Conservation (phyloP, 2,329 filamentous ascomycete species). For the Cryphonectria japonica region DNA sequence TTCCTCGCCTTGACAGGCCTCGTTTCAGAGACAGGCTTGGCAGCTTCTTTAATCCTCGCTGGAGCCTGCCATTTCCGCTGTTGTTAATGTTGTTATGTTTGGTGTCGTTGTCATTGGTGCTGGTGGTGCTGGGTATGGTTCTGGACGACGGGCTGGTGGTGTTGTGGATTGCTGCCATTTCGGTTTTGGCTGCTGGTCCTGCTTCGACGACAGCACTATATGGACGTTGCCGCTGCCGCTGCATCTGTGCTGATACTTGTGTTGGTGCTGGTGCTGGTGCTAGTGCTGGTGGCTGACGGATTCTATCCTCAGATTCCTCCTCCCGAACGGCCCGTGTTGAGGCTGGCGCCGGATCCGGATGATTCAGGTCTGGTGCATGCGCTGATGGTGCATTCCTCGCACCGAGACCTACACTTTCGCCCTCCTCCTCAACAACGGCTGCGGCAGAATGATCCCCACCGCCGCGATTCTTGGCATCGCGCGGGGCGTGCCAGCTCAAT, state of each 20-base stretch:
- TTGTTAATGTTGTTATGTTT: background rate
- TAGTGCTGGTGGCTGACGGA: background rate
- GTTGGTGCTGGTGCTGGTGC: background rate
- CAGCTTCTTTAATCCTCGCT: conserved; percentile 11
- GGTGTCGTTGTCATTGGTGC: background rate
- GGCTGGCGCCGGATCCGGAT: background rate
- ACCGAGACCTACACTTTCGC: background rate
- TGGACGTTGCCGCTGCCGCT: background rate
- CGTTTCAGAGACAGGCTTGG: conserved; percentile 17
- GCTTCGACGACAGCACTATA: background rate
- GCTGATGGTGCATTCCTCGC: conserved; percentile 24
- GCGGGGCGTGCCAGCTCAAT: conserved; percentile 14
- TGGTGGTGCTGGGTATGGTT: background rate
- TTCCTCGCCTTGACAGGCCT: conserved; percentile 16
- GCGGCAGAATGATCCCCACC: background rate
- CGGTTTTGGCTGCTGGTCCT: background rate
- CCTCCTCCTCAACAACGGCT: background rate
- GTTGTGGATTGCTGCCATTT: background rate
- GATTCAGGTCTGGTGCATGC: conserved; percentile 24
- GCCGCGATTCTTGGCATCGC: background rate
- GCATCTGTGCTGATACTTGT: background rate
- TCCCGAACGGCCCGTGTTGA: background rate
- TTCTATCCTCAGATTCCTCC: background rate
- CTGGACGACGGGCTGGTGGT: background rate
- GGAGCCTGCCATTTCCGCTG: conserved; percentile 5